Base-by-base conservation (phyloP, 2,329 filamentous ascomycete species). In the Colletotrichum spinosum region DNA sequence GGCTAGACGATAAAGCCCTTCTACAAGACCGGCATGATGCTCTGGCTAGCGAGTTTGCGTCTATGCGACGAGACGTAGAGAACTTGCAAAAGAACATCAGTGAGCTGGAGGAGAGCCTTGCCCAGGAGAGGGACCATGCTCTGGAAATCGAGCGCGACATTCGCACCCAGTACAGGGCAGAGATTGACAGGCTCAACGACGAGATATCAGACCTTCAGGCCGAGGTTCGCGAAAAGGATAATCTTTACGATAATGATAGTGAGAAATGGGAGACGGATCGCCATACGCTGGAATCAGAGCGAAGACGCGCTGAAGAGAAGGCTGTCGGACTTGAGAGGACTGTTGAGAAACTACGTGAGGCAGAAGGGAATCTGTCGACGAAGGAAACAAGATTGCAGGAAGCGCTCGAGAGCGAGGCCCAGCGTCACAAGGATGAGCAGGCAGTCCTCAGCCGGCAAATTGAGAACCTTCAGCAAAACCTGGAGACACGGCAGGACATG, bases 391-490 rank as follows among this genome's bases (percentile, higher is more conserved):
- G 84, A 73, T 78, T 93, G 15, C 88, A 92, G 73, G 85, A 90
- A 71, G 88, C 88, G 4, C 81, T 94, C 11, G 84, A 90, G 68
- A 91, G 87, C 71, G 92, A 94, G 72, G 86, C 86, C 51, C 86
- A 92, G 68, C 88, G 92, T 33, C 90, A 96, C 72, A 84, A 85
- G 68, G 88, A 86, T 60, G 91, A 95, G 71, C 91, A 95, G 73
- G 86, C 86, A 10, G 79, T 89, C 8, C 80, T 97, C 55, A 87
- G 83, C 67, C 84, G 86, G n/a, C 92, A 96, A 74, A 88, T 97
- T 55, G 86, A 91, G 51, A 90, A 91, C 55, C 82, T 96, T 9
- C 90, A 91, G 71, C 85, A 88, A 52, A 92, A 93, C 63, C 83
- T 96, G 11, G 85, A 90, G 60, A 81, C 86, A 35, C 88, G 90